A percentile compares a stretch with the other conserved stretches of the same genome.
Evolutionary conservation across 176 grass and related monocot species (phyloP).

Genomic region (Elymus sibiricus): DNA sequence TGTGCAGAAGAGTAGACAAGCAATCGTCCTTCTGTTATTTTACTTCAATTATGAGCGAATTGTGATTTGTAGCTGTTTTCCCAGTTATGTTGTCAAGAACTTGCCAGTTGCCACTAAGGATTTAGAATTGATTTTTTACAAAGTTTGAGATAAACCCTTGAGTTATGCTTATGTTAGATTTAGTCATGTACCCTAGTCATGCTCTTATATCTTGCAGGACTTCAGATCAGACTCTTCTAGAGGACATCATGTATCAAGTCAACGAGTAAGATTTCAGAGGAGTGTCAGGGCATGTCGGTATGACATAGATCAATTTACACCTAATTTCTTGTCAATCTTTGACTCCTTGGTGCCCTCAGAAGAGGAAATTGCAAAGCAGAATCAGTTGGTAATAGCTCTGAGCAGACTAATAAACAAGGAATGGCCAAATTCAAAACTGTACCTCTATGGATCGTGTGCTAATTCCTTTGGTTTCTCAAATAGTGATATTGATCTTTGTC

Average conservation of each 20-base stretch:
- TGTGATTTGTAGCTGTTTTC: conserved; percentile 3
- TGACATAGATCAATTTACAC: conserved; percentile 69
- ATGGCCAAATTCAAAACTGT: conserved; percentile 78
- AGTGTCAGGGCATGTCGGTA: conserved; percentile 61
- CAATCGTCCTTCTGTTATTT: not conserved
- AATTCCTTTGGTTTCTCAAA: conserved; percentile 88
- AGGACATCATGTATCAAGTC: conserved; percentile 75
- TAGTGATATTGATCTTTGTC: conserved; percentile 97
- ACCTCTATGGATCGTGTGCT: conserved; percentile 94
- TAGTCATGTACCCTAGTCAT: conserved; percentile 5
- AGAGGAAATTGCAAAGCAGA: conserved; percentile 85
- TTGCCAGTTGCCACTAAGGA: not conserved
- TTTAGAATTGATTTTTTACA: conserved; percentile 16
- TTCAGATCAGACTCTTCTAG: conserved; percentile 82
- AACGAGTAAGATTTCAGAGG: conserved; percentile 67
- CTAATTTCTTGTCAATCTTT: conserved; percentile 70
- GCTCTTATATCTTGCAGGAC: conserved; percentile 49
- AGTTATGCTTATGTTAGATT: conserved; percentile 16
- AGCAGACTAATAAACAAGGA: conserved; percentile 71
- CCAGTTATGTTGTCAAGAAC: conserved; percentile 11
- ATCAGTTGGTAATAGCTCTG: conserved; percentile 54
- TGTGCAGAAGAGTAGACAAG: not conserved
- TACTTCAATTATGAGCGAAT: not conserved
- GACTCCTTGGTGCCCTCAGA: conserved; percentile 72
- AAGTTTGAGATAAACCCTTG: conserved; percentile 9